These are phyloP conservation scores for Phaffomyces thermotolerans DNA, from an alignment of 805 yeast genomes.

Conservation along the genomic window DNA sequence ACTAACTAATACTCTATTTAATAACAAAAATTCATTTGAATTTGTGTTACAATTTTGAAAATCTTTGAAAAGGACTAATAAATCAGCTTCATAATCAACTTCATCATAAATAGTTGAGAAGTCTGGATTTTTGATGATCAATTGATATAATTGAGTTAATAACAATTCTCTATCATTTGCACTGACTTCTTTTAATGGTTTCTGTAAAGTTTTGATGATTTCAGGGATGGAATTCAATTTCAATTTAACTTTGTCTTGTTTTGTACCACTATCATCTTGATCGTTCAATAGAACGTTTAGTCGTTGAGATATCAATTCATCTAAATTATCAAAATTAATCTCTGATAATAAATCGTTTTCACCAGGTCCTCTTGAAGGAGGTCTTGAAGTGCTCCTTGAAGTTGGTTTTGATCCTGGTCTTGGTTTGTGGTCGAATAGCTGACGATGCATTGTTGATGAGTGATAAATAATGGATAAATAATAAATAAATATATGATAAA, in stretches of 20 bases:
- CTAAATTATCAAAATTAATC: slow-evolving; percentile 21
- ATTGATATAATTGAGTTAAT: slow-evolving; percentile 19
- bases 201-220: slow-evolving; percentile 16
- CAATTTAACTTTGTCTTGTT: slow-evolving; percentile 6
- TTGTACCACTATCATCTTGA: slow-evolving; percentile 4
- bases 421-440: neutral
- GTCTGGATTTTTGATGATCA: slow-evolving; percentile 15
- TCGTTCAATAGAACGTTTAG: slow-evolving; percentile 14
- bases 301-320: slow-evolving; percentile 19
- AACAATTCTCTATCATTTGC: slow-evolving; percentile 20
- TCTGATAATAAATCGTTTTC: slow-evolving; percentile 18
- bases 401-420: neutral
- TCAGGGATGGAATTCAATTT: slow-evolving; percentile 20
- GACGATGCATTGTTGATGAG: neutral
- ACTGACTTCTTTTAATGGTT: slow-evolving; percentile 16
- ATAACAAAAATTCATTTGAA: slow-evolving; percentile 10
- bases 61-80: slow-evolving; percentile 12
- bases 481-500: too few relatives aligned
- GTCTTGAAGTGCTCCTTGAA: slow-evolving; percentile 8
- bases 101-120: slow-evolving; percentile 11
- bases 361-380: slow-evolving; percentile 11
- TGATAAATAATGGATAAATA: too few relatives aligned
- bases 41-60: slow-evolving; percentile 14
- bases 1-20: slow-evolving; percentile 16
- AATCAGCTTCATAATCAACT: slow-evolving; percentile 13